Evolutionary conservation across 2,329 filamentous ascomycete genomes (phyloP).

Genomic region (Apiospora phragmitis): DNA sequence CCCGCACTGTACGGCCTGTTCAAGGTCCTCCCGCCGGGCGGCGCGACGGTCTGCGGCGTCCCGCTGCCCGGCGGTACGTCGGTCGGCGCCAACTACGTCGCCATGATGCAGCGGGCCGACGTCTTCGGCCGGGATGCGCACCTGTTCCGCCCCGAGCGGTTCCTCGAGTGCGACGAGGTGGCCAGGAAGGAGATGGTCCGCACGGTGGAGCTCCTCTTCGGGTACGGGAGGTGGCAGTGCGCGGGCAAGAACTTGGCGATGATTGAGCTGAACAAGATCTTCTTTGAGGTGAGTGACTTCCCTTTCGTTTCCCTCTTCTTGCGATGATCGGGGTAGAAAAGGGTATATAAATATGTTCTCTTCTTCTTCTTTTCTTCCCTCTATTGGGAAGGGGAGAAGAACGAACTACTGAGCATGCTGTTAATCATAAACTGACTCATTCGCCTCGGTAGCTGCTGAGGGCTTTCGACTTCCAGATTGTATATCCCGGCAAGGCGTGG

Average conservation of each 20-base stretch:
- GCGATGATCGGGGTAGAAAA: background rate
- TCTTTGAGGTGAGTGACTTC: constrained; percentile 38
- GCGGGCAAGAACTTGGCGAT: constrained; percentile 42
- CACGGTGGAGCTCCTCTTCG: constrained; percentile 40
- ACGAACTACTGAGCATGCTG: background rate
- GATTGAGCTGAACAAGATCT: constrained; percentile 43
- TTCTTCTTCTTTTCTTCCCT: too few relatives aligned
- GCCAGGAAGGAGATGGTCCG: constrained; percentile 31
- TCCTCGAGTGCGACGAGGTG: constrained; percentile 28
- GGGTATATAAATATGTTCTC: background rate
- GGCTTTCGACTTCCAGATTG: constrained; percentile 24
- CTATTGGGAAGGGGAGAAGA: background rate
- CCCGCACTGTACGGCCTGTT: constrained; percentile 12
- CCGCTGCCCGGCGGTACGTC: constrained; percentile 33
- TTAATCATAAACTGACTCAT: background rate
- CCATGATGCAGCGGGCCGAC: constrained; percentile 26
- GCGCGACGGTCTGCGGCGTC: constrained; percentile 20
- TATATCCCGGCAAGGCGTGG: constrained; percentile 19
- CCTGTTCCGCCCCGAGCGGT: constrained; percentile 34
- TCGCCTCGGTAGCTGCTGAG: constrained; percentile 20
- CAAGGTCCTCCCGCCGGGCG: constrained; percentile 12
- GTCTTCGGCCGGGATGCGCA: constrained; percentile 33
- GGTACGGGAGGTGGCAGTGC: constrained; percentile 39
- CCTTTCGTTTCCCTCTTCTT: background rate
- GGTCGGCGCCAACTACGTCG: constrained; percentile 32